phyloP scores from a whole-genome alignment of 371 early-diverging fungal species.

The Mucor velutinosus region DNA sequence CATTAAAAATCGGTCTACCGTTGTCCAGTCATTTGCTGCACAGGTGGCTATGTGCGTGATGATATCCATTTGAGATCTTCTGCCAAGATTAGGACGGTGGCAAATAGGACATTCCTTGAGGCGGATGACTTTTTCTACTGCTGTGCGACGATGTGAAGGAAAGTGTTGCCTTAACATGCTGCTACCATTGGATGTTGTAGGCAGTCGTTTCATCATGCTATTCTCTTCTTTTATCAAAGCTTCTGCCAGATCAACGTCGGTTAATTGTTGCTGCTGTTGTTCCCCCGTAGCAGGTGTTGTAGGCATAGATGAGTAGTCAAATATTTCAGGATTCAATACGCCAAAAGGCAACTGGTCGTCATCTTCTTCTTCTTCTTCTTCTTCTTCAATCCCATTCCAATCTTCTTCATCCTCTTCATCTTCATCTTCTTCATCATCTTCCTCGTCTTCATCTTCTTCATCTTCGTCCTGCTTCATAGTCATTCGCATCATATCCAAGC shows the following conservation, averaged over 20 bases:
- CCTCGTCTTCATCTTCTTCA: neutral
- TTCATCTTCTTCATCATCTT: neutral
- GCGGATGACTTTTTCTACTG: slow-evolving; percentile 65
- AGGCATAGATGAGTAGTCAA: neutral
- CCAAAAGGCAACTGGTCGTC: slow-evolving; percentile 1
- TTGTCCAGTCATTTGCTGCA: slow-evolving; percentile 62
- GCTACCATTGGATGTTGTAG: neutral
- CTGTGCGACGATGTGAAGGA: neutral
- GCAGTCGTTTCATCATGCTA: neutral
- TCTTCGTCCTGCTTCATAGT: neutral
- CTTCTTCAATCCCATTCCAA: neutral
- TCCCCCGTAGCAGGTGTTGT: neutral
- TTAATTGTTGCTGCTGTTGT: neutral
- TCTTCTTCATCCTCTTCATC: neutral
- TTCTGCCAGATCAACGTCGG: slow-evolving; percentile 10
- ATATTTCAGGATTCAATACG: neutral
- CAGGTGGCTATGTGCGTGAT: slow-evolving; percentile 79
- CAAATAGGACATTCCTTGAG: slow-evolving; percentile 76
- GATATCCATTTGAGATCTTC: slow-evolving; percentile 68
- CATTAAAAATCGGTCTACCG: slow-evolving; percentile 66
- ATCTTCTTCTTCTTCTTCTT: slow-evolving; percentile 7
- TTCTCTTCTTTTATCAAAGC: slow-evolving; percentile 15
- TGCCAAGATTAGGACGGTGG: slow-evolving; percentile 55
- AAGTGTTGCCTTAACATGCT: neutral
- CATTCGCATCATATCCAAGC: neutral